Conservation (phyloP, 306 rosid genomes). For the Castanospermum australe region DNA sequence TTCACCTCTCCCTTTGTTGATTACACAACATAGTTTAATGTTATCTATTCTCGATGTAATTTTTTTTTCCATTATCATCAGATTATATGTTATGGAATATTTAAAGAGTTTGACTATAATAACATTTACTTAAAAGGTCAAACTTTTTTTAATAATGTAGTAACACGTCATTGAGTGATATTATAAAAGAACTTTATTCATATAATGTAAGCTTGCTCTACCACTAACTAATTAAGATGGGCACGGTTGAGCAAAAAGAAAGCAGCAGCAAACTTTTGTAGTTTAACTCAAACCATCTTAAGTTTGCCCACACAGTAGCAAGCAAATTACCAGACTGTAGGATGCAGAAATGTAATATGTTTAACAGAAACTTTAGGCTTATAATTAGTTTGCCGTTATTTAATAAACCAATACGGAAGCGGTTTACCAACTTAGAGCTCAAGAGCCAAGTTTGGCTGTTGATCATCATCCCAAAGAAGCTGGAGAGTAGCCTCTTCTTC, state of each 20-base stretch:
- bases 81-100: too few relatives aligned
- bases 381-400: not conserved
- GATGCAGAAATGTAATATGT: not conserved
- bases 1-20: too few relatives aligned
- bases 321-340: not conserved
- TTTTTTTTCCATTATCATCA: too few relatives aligned
- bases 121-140: too few relatives aligned
- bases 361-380: not conserved
- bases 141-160: not conserved
- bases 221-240: not conserved
- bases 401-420: not conserved
- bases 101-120: too few relatives aligned
- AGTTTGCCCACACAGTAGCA: not conserved
- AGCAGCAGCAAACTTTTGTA: not conserved
- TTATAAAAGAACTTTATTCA: not conserved
- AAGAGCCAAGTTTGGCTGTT: constrained; percentile 13
- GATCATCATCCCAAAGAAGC: not conserved
- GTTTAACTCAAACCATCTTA: not conserved
- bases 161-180: not conserved
- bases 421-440: not conserved
- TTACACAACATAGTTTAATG: too few relatives aligned
- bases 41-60: too few relatives aligned
- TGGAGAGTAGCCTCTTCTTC: not conserved
- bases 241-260: not conserved
- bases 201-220: too few relatives aligned